phyloP scores from a whole-genome alignment of 306 rosid species.

The Ammopiptanthus mongolicus region DNA sequence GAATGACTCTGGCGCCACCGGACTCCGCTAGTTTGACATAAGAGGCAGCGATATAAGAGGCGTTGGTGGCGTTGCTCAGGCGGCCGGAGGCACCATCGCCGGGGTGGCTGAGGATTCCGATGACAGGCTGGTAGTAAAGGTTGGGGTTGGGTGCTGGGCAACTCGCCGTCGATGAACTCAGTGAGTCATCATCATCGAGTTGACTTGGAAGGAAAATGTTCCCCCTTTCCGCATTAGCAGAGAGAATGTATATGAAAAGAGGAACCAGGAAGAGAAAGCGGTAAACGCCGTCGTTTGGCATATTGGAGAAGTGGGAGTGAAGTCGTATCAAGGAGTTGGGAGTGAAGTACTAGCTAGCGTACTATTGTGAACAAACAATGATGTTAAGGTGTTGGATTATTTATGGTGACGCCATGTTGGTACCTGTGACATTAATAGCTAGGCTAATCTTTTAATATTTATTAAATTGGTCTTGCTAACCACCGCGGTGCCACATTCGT shows the following conservation, averaged over 20 bases:
- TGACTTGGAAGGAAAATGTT: conserved; percentile 37
- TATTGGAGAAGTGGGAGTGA: background rate
- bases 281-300: background rate
- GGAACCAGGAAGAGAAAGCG: conserved; percentile 19
- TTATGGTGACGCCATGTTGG: no score
- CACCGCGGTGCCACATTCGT: no score
- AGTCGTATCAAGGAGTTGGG: no score
- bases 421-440: no score
- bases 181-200: background rate
- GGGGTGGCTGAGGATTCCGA: conserved; percentile 65
- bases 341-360: no score
- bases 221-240: conserved; percentile 8
- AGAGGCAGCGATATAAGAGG: conserved; percentile 61
- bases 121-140: conserved; percentile 51
- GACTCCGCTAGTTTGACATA: conserved; percentile 67
- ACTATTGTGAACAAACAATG: no score
- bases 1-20: conserved; percentile 67
- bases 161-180: background rate
- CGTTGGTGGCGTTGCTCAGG: conserved; percentile 44
- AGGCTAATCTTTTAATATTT: no score
- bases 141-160: conserved; percentile 36
- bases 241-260: conserved; percentile 13
- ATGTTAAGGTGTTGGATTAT: no score
- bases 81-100: conserved; percentile 72
- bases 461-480: no score